phyloP scores from a whole-genome alignment of 1,284 basidiomycete species.

The Hypsizygus ulmarius region DNA sequence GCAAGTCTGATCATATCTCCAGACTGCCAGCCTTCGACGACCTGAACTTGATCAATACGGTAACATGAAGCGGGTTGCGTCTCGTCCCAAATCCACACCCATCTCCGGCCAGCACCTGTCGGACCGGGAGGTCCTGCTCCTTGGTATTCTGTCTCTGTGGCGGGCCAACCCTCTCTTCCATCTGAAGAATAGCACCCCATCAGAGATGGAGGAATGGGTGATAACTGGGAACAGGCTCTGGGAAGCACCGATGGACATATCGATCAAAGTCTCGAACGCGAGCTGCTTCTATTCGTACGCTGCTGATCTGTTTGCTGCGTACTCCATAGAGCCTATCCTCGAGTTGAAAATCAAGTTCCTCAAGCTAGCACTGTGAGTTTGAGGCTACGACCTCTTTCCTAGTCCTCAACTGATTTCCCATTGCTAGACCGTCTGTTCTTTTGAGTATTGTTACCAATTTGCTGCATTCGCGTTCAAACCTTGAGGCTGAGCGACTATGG shows the following conservation, averaged over 20 bases:
- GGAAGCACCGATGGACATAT: slow-evolving; percentile 58
- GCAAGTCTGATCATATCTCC: slow-evolving; percentile 12
- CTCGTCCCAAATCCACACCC: slow-evolving; percentile 59
- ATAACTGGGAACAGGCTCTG: slow-evolving; percentile 50
- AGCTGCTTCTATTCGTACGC: slow-evolving; percentile 45
- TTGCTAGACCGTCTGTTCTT: slow-evolving; percentile 51
- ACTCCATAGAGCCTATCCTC: slow-evolving; percentile 36
- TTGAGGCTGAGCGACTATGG: slow-evolving; percentile 65
- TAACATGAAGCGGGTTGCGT: slow-evolving; percentile 49
- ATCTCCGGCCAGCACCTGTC: slow-evolving; percentile 53
- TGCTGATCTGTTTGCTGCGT: slow-evolving; percentile 44
- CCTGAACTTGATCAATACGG: slow-evolving; percentile 60
- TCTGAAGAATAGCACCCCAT: slow-evolving; percentile 30
- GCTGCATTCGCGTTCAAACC: slow-evolving; percentile 53
- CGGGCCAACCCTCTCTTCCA: slow-evolving; percentile 57
- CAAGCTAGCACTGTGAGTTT: slow-evolving; percentile 29
- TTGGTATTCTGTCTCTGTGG: slow-evolving; percentile 66
- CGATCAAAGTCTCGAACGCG: slow-evolving; percentile 57
- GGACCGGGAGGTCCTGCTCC: slow-evolving; percentile 64
- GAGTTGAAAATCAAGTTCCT: slow-evolving; percentile 32
- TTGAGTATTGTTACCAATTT: slow-evolving; percentile 57
- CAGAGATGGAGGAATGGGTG: slow-evolving; percentile 45
- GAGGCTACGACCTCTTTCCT: slow-evolving; percentile 14
- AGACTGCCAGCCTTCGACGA: slow-evolving; percentile 47
- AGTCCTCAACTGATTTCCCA: slow-evolving; percentile 10